Percentiles rank a stretch among this genome's conserved stretches.
Evolutionary conservation across 768 basidiomycete genomes (phyloP).

Genomic region (Ramaria rubella): DNA sequence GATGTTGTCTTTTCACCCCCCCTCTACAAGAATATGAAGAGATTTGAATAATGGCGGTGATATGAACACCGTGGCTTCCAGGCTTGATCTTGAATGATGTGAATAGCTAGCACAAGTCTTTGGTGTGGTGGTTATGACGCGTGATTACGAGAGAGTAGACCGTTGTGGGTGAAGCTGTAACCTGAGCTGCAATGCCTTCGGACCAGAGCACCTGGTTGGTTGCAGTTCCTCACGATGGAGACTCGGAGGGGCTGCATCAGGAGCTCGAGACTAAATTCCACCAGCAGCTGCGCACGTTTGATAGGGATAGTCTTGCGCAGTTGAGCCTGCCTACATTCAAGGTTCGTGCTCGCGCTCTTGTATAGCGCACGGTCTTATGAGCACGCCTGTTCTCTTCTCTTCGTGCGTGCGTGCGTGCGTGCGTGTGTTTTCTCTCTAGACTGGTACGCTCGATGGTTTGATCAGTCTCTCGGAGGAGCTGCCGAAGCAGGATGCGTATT

Average conservation of each 20-base stretch:
- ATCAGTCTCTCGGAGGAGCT: constrained; percentile 87
- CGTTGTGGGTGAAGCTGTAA: not conserved
- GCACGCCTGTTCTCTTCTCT: not conserved
- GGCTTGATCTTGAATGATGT: not conserved
- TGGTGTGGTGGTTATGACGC: no score
- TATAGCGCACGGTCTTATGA: not conserved
- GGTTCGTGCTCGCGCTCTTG: constrained; percentile 38
- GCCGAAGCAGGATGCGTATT: constrained; percentile 84
- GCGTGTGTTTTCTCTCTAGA: constrained; percentile 38
- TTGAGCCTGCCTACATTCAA: constrained; percentile 84
- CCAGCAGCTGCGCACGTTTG: constrained; percentile 46
- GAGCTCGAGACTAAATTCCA: constrained; percentile 59
- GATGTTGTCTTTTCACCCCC: no score
- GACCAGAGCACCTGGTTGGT: constrained; percentile 95
- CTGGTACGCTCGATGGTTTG: constrained; percentile 87
- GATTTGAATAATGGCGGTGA: not conserved
- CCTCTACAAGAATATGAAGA: not conserved
- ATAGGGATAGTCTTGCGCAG: constrained; percentile 46
- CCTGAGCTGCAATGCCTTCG: constrained; percentile 63
- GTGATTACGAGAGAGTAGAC: no score
- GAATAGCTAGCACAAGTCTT: not conserved
- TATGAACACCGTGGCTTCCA: no score
- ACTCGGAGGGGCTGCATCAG: constrained; percentile 67
- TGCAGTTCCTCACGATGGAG: constrained; percentile 79
- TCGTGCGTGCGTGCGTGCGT: not conserved